A percentile compares a stretch with the other conserved stretches of the same genome.
Conservation (phyloP, 2,329 filamentous ascomycete genomes). For the Neodidymelliopsis sp. region DNA sequence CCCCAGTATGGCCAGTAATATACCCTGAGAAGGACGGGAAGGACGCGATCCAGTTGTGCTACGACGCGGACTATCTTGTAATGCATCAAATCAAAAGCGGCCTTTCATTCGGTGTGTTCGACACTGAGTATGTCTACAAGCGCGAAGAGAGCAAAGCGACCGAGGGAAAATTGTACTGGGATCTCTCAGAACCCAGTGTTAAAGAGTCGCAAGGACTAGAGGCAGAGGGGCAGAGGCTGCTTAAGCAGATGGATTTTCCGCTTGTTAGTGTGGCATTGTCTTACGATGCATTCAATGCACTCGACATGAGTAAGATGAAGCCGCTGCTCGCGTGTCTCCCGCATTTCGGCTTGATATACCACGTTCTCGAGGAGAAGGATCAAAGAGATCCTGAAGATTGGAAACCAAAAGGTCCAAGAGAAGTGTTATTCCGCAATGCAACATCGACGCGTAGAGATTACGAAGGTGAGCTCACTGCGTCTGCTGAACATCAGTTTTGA, state of each 20-base stretch:
- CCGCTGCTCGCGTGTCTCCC: slow-evolving; percentile 33
- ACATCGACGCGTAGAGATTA: slow-evolving; percentile 49
- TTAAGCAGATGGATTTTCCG: slow-evolving; percentile 51
- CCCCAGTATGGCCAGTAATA: slow-evolving; percentile 34
- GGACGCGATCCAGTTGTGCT: slow-evolving; percentile 17
- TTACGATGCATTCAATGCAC: slow-evolving; percentile 42
- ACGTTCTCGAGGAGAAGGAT: slow-evolving; percentile 30
- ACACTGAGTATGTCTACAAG: slow-evolving; percentile 50
- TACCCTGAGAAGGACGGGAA: slow-evolving; percentile 34
- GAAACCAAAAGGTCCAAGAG: slow-evolving; percentile 33
- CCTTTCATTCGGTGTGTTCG: slow-evolving; percentile 50
- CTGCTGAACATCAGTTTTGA: no score
- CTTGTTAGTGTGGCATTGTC: slow-evolving; percentile 48
- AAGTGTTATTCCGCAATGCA: slow-evolving; percentile 49
- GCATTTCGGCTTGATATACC: slow-evolving; percentile 33
- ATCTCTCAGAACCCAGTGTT: slow-evolving; percentile 25
- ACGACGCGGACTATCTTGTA: slow-evolving; percentile 36
- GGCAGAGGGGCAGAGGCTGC: slow-evolving; percentile 31
- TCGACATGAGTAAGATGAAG: slow-evolving; percentile 35
- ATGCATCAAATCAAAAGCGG: slow-evolving; percentile 46
- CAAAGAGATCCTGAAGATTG: slow-evolving; percentile 34
- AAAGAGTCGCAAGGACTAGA: slow-evolving; percentile 25
- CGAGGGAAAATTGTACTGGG: slow-evolving; percentile 40
- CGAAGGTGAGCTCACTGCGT: no score
- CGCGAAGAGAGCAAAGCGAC: slow-evolving; percentile 35